These are phyloP conservation scores for Diospyros kaki DNA, from an alignment of 148 eudicot species.

Conservation along the genomic window DNA sequence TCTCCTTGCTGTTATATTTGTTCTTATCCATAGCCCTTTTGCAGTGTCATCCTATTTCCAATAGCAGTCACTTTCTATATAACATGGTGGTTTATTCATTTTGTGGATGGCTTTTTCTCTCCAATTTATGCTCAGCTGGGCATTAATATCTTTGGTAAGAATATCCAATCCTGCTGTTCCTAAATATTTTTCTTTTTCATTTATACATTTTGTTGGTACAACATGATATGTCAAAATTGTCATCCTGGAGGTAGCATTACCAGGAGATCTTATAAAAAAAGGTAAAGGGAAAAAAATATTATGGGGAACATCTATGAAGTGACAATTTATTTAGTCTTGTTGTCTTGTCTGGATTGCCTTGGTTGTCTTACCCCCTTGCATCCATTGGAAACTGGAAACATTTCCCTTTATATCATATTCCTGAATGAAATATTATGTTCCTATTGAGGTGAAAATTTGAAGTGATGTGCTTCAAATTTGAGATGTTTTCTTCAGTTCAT, in stretches of 20 bases:
- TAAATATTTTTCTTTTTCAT: background rate
- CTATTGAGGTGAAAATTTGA: background rate
- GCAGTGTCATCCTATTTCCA: conserved; percentile 90
- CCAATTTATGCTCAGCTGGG: conserved; percentile 89
- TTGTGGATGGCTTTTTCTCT: conserved; percentile 86
- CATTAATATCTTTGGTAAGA: conserved; percentile 75
- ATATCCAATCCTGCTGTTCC: background rate
- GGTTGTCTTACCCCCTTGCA: background rate
- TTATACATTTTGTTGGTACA: background rate
- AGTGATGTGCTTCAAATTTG: background rate
- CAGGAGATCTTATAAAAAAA: background rate
- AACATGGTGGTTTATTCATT: conserved; percentile 91
- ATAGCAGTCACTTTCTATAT: conserved; percentile 80
- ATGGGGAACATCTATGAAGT: too few relatives aligned
- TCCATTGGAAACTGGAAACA: too few relatives aligned
- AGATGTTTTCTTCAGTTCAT: background rate
- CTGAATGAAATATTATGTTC: background rate
- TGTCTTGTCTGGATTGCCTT: background rate
- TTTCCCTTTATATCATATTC: background rate
- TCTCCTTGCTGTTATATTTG: background rate
- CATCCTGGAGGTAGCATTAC: background rate
- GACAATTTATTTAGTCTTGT: background rate
- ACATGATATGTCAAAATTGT: background rate
- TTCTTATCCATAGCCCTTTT: conserved; percentile 20
- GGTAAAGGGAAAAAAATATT: too few relatives aligned